Conservation (phyloP, 2,329 filamentous ascomycete species). For the Nannizziopsis barbatae region DNA sequence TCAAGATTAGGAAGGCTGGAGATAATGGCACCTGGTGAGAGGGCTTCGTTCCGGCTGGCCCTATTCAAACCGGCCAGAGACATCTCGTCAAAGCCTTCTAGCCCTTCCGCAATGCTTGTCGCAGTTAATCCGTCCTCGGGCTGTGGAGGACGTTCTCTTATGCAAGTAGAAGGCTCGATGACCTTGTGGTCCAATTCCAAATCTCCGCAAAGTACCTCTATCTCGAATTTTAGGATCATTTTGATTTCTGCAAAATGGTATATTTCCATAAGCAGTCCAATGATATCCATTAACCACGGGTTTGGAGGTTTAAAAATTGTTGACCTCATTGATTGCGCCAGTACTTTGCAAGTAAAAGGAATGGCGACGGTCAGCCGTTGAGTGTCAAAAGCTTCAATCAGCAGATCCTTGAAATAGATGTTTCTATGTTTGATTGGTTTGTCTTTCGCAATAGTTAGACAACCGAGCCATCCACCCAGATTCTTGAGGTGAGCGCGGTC, state of each 20-base stretch:
- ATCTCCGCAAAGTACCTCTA: conserved; percentile 91
- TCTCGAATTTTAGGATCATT: conserved; percentile 95
- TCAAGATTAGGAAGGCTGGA: conserved; percentile 75
- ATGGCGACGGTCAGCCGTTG: conserved; percentile 87
- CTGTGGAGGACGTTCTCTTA: conserved; percentile 61
- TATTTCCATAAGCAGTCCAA: conserved; percentile 79
- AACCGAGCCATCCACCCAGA: conserved; percentile 83
- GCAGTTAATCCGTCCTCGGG: conserved; percentile 44
- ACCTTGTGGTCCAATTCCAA: conserved; percentile 83
- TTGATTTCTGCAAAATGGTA: conserved; percentile 91
- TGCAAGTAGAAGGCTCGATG: conserved; percentile 76
- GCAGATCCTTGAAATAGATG: conserved; percentile 89
- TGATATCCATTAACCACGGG: conserved; percentile 95
- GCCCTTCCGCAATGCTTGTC: conserved; percentile 51
- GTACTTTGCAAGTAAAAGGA: conserved; percentile 93
- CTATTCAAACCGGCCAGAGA: conserved; percentile 63
- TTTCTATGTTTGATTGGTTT: conserved; percentile 94
- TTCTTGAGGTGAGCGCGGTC: conserved; percentile 88
- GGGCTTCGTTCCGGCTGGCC: conserved; percentile 55
- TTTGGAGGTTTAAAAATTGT: conserved; percentile 89
- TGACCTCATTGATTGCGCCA: conserved; percentile 72
- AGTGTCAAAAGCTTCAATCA: conserved; percentile 87
- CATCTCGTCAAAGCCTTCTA: conserved; percentile 75
- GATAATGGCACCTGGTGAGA: conserved; percentile 67
- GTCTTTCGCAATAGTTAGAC: conserved; percentile 82